Percentiles rank a stretch among this genome's conserved stretches.
Evolutionary conservation across 768 basidiomycete genomes (phyloP).

Genomic region (Krasilnikovozyma curviuscula): DNA sequence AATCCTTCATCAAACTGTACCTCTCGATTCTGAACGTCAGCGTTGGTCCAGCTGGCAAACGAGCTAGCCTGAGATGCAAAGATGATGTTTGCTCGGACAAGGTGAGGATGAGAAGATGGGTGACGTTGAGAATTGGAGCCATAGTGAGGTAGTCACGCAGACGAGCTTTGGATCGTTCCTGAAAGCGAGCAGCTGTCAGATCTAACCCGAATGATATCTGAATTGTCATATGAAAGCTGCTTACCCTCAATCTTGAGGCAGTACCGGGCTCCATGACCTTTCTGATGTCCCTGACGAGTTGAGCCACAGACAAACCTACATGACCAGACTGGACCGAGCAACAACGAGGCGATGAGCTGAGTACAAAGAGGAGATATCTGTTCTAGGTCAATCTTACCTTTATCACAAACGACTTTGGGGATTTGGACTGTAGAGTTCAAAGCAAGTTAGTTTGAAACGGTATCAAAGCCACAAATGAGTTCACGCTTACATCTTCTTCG

Average conservation of each 20-base stretch:
- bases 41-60: slow-evolving; percentile 76
- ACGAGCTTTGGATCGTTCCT: slow-evolving; percentile 63
- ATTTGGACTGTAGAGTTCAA: slow-evolving; percentile 14
- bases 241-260: slow-evolving; percentile 69
- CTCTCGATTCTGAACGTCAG: slow-evolving; percentile 80
- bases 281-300: slow-evolving; percentile 79
- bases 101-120: slow-evolving; percentile 82
- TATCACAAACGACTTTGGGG: slow-evolving; percentile 85
- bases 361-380: not conserved
- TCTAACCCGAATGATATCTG: not conserved
- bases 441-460: not conserved
- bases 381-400: slow-evolving; percentile 30
- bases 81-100: slow-evolving; percentile 69
- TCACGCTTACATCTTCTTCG: slow-evolving; percentile 1
- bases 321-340: slow-evolving; percentile 43
- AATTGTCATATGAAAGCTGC: slow-evolving; percentile 22
- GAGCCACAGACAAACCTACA: slow-evolving; percentile 65
- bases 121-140: slow-evolving; percentile 73
- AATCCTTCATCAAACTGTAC: slow-evolving; percentile 64
- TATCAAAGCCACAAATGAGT: not conserved
- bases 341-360: not conserved
- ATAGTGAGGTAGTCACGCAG: slow-evolving; percentile 70
- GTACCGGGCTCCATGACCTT: slow-evolving; percentile 98
- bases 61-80: slow-evolving; percentile 52
- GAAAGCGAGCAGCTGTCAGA: slow-evolving; percentile 12